phyloP scores from a whole-genome alignment of 163 green algal species.

The Chloromonas sp. region DNA sequence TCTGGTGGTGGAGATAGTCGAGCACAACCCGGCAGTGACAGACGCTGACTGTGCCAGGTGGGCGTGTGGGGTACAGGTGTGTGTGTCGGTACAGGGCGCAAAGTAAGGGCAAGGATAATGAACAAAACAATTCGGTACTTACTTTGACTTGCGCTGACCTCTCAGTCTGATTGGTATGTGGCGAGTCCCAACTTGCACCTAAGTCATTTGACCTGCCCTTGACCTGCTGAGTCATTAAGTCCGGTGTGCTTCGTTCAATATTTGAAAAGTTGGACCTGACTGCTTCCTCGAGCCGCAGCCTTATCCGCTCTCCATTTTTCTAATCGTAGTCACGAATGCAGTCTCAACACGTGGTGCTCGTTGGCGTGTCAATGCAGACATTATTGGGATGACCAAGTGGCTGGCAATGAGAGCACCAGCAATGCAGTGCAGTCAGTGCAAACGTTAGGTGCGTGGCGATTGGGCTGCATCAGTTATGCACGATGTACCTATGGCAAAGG shows the following conservation, averaged over 20 bases:
- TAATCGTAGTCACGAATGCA: too few relatives aligned
- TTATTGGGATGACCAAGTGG: not conserved
- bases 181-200: too few relatives aligned
- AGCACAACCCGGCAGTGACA: slow-evolving; percentile 8
- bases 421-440: not conserved
- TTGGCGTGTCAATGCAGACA: not conserved
- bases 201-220: too few relatives aligned
- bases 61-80: slow-evolving; percentile 5
- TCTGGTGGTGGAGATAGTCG: slow-evolving; percentile 46
- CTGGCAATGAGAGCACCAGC: not conserved
- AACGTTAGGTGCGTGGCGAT: not conserved
- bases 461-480: not conserved
- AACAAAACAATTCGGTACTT: too few relatives aligned
- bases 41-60: slow-evolving; percentile 10
- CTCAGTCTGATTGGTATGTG: too few relatives aligned
- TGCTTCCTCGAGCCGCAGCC: too few relatives aligned
- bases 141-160: too few relatives aligned
- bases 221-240: too few relatives aligned
- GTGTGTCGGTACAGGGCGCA: slow-evolving; percentile 4
- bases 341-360: not conserved
- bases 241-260: too few relatives aligned
- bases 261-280: too few relatives aligned
- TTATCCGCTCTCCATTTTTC: too few relatives aligned
- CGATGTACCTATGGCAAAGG: too few relatives aligned
- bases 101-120: not conserved